phyloP scores from a whole-genome alignment of 1,139 yeast genomes.

The Pichia sp. region DNA sequence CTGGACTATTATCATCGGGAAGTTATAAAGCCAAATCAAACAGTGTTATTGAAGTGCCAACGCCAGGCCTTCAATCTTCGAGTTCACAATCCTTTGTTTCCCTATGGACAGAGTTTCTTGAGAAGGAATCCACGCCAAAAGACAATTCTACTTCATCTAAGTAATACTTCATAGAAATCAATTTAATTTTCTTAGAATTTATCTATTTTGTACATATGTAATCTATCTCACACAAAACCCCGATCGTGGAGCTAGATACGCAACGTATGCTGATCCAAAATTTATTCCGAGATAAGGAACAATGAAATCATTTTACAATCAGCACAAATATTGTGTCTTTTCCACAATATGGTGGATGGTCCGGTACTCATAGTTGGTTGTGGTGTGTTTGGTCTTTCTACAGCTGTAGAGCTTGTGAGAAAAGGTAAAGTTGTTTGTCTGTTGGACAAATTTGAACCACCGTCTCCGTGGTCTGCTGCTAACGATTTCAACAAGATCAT shows the following conservation, averaged over 20 bases:
- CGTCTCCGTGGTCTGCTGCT: slow-evolving; percentile 45
- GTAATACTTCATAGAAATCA: too few species aligned
- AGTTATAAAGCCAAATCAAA: slow-evolving; percentile 24
- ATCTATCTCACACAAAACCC: too few species aligned
- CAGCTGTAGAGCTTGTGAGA: slow-evolving; percentile 29
- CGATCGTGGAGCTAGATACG: too few species aligned
- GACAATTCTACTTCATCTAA: slow-evolving; percentile 1
- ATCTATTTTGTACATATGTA: too few species aligned
- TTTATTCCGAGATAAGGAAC: too few species aligned
- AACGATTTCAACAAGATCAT: slow-evolving; percentile 42
- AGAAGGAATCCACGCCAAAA: slow-evolving; percentile 46
- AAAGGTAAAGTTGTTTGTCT: slow-evolving; percentile 27
- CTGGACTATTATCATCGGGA: slow-evolving; percentile 58
- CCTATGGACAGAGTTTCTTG: slow-evolving; percentile 83
- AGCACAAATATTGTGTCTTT: too few species aligned
- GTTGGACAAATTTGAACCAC: slow-evolving; percentile 36
- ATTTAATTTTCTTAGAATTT: too few species aligned
- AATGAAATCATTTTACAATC: too few species aligned
- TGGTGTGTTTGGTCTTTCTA: slow-evolving; percentile 36
- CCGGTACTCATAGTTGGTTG: slow-evolving; percentile 26
- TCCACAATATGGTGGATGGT: slow-evolving; percentile 13
- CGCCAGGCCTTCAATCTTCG: slow-evolving; percentile 33
- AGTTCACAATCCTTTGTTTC: slow-evolving; percentile 66
- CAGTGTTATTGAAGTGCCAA: slow-evolving; percentile 26
- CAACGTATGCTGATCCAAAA: too few species aligned